Conservation (phyloP, 2,329 filamentous ascomycete genomes). For the Colletotrichum melonis region DNA sequence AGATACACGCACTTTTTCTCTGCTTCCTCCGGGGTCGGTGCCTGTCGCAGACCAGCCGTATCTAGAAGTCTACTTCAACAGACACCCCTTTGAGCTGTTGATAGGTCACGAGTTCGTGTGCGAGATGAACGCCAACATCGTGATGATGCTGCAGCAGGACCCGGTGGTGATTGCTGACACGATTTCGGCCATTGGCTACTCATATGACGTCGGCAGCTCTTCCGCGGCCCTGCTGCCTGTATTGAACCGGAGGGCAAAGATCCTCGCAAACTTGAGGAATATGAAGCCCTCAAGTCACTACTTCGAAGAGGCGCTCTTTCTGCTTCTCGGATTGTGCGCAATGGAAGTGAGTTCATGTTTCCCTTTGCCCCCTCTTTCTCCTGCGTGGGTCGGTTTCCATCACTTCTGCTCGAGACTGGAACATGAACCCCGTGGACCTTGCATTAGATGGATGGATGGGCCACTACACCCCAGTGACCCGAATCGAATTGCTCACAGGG, state of each 20-base stretch:
- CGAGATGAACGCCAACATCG: constrained; percentile 46
- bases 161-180: constrained; percentile 43
- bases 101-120: constrained; percentile 45
- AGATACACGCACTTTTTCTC: constrained; percentile 27
- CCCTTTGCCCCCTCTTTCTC: background rate
- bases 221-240: constrained; percentile 37
- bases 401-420: background rate
- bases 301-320: constrained; percentile 42
- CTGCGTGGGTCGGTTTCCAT: constrained; percentile 18
- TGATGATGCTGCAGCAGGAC: constrained; percentile 43
- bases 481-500: constrained; percentile 18
- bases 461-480: background rate
- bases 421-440: background rate
- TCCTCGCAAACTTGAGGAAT: constrained; percentile 40
- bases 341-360: constrained; percentile 41
- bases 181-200: constrained; percentile 44
- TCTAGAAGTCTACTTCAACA: constrained; percentile 44
- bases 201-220: constrained; percentile 39
- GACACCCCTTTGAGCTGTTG: constrained; percentile 43
- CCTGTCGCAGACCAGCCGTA: constrained; percentile 40
- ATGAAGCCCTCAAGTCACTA: constrained; percentile 39
- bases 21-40: constrained; percentile 42
- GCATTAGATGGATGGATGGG: background rate
- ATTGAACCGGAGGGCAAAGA: constrained; percentile 43
- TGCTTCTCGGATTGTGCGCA: constrained; percentile 43